Evolutionary conservation across 768 basidiomycete species (phyloP), one percentile per base, ranked within the genome.

Genomic region (Amanita exitialis): DNA sequence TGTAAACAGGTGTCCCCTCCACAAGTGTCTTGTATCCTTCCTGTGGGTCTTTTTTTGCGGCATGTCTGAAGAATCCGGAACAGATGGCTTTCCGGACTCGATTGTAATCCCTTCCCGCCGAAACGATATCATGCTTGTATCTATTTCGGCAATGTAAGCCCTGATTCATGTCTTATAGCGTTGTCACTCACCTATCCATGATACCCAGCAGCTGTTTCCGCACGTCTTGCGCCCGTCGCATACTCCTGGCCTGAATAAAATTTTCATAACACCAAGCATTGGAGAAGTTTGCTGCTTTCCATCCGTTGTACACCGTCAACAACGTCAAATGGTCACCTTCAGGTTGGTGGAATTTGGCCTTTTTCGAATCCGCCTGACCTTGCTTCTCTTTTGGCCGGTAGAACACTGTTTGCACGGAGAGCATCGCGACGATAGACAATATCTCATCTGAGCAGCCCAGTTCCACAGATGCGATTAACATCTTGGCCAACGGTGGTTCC

Each of bases 301-400:
- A 99, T 13, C 91, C 96, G 59, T 98, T 99, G 69, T 98, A 99
- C 2, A 99, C 96, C 5, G 95, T 88, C 55, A 93, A 69, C 34
- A 94, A 67, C 9, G 91, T 95, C 30, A 95, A 69, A 63, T 98
- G 90, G 61, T 98, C 96, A 7, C 96, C 96, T 70, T 98, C 96
- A 0, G 96, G 91, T 64, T 98, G 91, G 68, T 98, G 95, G 69
- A 99, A 99, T 66, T 99, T 99, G 28, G 96, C 96, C 66, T 98
- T 99, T 73, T 99, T 98, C 32, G 95, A 93, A 67, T 99, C 96
- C 0, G 96, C 96, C 68, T 98, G 95, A 9, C 90, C 93, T 64
- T 98, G 96, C 68, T 98, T 98, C 68, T 98, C 96, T 68, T 98
- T 97, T n/a, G 95, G 96, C 34, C 96, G 82, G 67, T 98, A 98